A percentile compares a stretch with the other conserved stretches of the same genome.
phyloP scores from a whole-genome alignment of 106 monocot species.

The Triglochin maritima region DNA sequence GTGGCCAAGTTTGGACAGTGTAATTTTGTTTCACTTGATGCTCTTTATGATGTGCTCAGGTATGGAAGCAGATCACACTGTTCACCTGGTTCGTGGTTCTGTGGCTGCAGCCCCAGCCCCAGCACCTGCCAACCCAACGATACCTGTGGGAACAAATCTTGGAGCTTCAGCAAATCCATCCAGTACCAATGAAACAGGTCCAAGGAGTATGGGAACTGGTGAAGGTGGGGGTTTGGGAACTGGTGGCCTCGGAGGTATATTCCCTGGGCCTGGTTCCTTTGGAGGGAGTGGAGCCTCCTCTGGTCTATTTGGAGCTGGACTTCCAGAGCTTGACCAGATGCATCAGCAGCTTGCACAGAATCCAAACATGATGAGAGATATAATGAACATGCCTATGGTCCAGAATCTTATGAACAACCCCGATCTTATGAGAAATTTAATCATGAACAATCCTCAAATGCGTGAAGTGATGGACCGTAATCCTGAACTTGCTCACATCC shows the following conservation, averaged over 20 bases:
- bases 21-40: too few species aligned
- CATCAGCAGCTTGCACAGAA: constrained; percentile 80
- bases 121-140: constrained; percentile 4
- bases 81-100: constrained; percentile 80
- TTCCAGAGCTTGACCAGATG: constrained; percentile 69
- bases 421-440: constrained; percentile 71
- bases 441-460: constrained; percentile 97
- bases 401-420: constrained; percentile 89
- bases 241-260: constrained; percentile 30
- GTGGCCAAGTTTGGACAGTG: too few species aligned
- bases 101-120: constrained; percentile 18
- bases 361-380: constrained; percentile 83
- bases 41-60: constrained; percentile 19
- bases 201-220: constrained; percentile 11
- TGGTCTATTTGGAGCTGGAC: constrained; percentile 41
- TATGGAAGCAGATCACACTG: constrained; percentile 73
- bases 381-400: constrained; percentile 77
- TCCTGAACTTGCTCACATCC: constrained; percentile 88
- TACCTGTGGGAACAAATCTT: constrained; percentile 15
- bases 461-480: constrained; percentile 85
- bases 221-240: constrained; percentile 23
- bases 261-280: constrained; percentile 40
- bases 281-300: constrained; percentile 22
- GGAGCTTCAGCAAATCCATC: constrained; percentile 17
- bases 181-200: constrained; percentile 1